Base-by-base conservation (phyloP, 352 stramenopile species). In the Salisapilia sapeloensis region DNA sequence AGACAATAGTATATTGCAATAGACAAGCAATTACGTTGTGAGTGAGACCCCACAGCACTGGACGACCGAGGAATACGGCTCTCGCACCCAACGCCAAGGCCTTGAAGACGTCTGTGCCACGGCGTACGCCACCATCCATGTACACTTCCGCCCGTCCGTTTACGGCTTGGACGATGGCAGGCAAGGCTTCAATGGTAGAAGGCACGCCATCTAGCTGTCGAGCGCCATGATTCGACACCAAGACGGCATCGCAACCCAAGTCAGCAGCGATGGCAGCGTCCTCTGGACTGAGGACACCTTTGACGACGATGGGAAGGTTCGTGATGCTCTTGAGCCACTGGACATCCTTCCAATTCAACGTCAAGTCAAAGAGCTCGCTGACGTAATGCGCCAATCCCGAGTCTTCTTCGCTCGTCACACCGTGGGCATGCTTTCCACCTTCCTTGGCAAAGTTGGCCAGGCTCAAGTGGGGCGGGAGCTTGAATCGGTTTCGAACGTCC, bases 71-170 rank as follows among this genome's bases (percentile, higher is more conserved):
- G 20, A 96, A 93, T 8, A 98, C 93, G 1, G 91, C 92, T 31
- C 79, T 85, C 17, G 93, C 93, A 23, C 89, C 89, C 24, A 96
- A 56, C 3, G 87, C 89, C 12, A 96, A 50, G 10, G 78, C 78
- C 60, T 96, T 96, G 50, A 96, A 94, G 25, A 92, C 81, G 48
- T 98, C 93, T 2, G 89, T 97, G 23, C 92, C 93, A 38, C 92
- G 81, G 44, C 89, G 75, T 28, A 98, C 57, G 13, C 93, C 93
- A 18, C 90, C 82, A 43, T 98, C 93, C 24, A 98, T 29, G 35
- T 96, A 91, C 24, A 98, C 75, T 40, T 95, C 80, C 1, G 62
- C 70, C 18, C 75, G 53, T 13, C 60, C 53, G 44, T 84, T 50
- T 4, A 96, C 79, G 0, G 83, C 85, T 13, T 55, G 44, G 1